Evolutionary conservation across 306 rosid species (phyloP), one percentile per base, ranked within the genome.

Genomic region (Glycyrrhiza uralensis): DNA sequence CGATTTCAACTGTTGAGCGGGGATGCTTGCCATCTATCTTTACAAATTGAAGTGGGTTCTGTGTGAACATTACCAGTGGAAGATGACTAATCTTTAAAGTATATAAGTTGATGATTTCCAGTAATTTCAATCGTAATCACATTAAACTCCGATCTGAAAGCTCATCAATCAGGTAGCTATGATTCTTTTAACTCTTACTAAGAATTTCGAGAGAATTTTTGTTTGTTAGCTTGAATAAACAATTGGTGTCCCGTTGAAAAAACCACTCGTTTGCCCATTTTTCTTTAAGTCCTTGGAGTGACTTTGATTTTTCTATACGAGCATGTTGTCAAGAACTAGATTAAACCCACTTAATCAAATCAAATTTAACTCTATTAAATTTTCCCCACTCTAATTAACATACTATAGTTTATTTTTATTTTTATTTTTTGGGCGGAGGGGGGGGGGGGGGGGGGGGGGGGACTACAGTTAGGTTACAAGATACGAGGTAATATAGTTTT

Each of bases 91-190:
- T 17, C 3, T 50, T 71, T 18, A 41, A 35, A 60, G 10, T 30
- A 33, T 33, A 33, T 33, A 30, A 78, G 41, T 23, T 72, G 33
- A 4, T 39, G 19, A 24, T 69, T 61, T 42, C 49, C 49, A 45
- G 12, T 54, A 62, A 72, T 62, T 26, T 60, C 44, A 32, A 30
- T 23, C 22, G 62, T 74, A 78, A 78, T 80, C 70, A 30, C 69
- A 66, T 45, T 36, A 55, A 77, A 82, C 45, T 45, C 44, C 38
- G 8, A 14, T 10, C 11, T 52, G 23, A 66, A 71, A 79, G 81
- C 36, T n/a, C n/a, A n/a, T 63, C 66, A 76, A 75, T 85, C 83
- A 85, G 90, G 88, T n/a, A n/a, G n/a, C n/a, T n/a, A n/a, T 80
- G 20, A 26, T 74, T 45, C 77, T 80, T 80, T 74, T 81, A 81